phyloP scores from a whole-genome alignment of 306 rosid genomes.

The Ormosia emarginata region DNA sequence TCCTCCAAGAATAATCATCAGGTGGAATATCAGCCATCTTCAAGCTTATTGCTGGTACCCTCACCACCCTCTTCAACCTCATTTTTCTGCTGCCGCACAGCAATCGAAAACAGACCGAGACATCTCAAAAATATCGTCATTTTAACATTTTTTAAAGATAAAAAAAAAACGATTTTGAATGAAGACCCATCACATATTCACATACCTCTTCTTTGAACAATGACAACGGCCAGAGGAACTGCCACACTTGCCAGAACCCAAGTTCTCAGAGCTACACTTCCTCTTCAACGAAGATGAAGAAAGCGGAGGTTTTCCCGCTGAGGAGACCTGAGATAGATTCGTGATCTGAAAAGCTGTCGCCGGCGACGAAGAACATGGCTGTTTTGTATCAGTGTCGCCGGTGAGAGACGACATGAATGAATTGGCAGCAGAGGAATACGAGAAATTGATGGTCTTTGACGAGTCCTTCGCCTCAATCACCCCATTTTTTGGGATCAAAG shows the following conservation, averaged over 20 bases:
- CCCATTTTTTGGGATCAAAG: conserved; percentile 12
- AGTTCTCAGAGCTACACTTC: conserved; percentile 71
- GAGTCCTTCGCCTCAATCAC: conserved; percentile 44
- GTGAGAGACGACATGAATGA: conserved; percentile 71
- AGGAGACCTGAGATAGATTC: conserved; percentile 55
- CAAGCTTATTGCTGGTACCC: conserved; percentile 81
- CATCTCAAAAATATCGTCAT: background rate
- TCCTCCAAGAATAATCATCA: conserved; percentile 90
- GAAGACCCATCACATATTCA: background rate
- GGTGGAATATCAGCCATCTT: conserved; percentile 92
- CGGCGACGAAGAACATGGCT: conserved; percentile 52
- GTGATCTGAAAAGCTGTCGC: conserved; percentile 60
- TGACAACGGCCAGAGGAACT: conserved; percentile 70
- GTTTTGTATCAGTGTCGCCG: conserved; percentile 56
- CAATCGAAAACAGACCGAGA: background rate
- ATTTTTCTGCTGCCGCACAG: conserved; percentile 40
- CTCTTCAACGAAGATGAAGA: conserved; percentile 64
- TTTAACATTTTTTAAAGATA: background rate
- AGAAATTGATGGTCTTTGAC: conserved; percentile 59
- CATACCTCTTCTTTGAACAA: conserved; percentile 79
- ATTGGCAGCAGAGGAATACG: conserved; percentile 45
- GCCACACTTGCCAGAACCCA: conserved; percentile 69
- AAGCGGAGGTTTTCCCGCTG: conserved; percentile 72
- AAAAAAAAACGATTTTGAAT: background rate
- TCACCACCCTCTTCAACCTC: conserved; percentile 69